Evolutionary conservation across 2,329 filamentous ascomycete species (phyloP).

Genomic region (Pseudocercospora pini-densiflorae): DNA sequence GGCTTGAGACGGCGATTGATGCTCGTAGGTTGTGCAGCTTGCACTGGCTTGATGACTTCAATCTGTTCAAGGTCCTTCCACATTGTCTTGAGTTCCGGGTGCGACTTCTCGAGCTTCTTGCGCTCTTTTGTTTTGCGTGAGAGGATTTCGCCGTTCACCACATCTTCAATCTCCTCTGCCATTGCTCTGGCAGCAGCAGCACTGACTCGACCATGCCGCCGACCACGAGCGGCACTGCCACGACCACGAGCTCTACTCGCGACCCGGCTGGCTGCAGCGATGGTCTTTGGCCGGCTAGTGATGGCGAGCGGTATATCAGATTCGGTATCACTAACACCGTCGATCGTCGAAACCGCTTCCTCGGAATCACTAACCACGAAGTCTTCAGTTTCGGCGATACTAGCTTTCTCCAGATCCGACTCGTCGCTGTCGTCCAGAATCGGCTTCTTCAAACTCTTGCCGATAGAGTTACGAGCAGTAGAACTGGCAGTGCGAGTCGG

Average conservation of each 20-base stretch:
- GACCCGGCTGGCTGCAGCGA: slow-evolving; percentile 8
- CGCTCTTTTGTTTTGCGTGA: slow-evolving; percentile 56
- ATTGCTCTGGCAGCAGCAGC: slow-evolving; percentile 26
- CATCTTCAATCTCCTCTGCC: slow-evolving; percentile 27
- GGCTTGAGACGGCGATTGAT: slow-evolving; percentile 87
- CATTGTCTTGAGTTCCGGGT: slow-evolving; percentile 82
- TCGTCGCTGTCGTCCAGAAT: slow-evolving; percentile 43
- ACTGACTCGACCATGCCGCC: slow-evolving; percentile 33
- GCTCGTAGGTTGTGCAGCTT: slow-evolving; percentile 71
- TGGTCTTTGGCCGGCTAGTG: slow-evolving; percentile 1
- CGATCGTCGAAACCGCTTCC: slow-evolving; percentile 17
- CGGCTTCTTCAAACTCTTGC: slow-evolving; percentile 31
- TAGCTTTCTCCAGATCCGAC: slow-evolving; percentile 40
- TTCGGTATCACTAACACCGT: slow-evolving; percentile 35
- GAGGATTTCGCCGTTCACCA: slow-evolving; percentile 21
- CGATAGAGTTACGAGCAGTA: slow-evolving; percentile 33
- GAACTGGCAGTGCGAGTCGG: slow-evolving; percentile 30
- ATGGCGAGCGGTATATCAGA: slow-evolving; percentile 35
- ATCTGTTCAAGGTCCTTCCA: slow-evolving; percentile 76
- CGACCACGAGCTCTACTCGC: slow-evolving; percentile 15
- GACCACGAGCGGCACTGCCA: slow-evolving; percentile 17
- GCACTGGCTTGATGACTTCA: slow-evolving; percentile 66
- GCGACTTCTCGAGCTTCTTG: slow-evolving; percentile 70
- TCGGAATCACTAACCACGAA: slow-evolving; percentile 38
- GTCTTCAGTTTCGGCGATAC: slow-evolving; percentile 34